Conservation (phyloP, 2,329 filamentous ascomycete species). For the Colletotrichum sp. region DNA sequence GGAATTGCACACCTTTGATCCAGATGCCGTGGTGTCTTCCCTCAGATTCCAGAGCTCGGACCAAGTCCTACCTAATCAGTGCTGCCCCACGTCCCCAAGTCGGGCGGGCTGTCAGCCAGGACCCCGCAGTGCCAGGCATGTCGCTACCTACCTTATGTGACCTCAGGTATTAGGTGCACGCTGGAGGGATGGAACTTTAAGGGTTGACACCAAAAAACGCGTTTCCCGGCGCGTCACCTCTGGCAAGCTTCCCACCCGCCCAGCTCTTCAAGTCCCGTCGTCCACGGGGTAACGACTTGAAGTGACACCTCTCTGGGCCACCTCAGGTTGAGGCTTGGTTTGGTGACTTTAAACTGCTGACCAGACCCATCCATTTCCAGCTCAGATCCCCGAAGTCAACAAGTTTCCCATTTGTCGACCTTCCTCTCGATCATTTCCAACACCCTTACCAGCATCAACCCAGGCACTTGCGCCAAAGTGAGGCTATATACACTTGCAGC, state of each 20-base stretch:
- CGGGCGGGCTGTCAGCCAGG: not conserved
- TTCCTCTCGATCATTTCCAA: not conserved
- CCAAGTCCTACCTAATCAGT: not conserved
- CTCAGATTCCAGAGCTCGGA: not conserved
- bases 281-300: not conserved
- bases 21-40: not conserved
- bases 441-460: not conserved
- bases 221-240: not conserved
- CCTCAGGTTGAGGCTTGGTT: not conserved
- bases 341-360: not conserved
- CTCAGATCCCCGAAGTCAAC: not conserved
- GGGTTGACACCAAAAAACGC: conserved; percentile 9
- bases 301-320: not conserved
- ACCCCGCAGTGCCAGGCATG: conserved; percentile 13
- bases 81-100: not conserved
- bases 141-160: not conserved
- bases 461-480: not conserved
- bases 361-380: not conserved
- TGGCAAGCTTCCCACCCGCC: not conserved
- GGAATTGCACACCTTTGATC: not conserved
- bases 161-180: not conserved
- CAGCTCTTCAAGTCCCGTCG: not conserved
- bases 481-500: not conserved
- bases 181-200: not conserved
- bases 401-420: not conserved